Evolutionary conservation across 495 filamentous ascomycete genomes (phyloP), one percentile per base, ranked within the genome.

Genomic region (Xylaria longipes): DNA sequence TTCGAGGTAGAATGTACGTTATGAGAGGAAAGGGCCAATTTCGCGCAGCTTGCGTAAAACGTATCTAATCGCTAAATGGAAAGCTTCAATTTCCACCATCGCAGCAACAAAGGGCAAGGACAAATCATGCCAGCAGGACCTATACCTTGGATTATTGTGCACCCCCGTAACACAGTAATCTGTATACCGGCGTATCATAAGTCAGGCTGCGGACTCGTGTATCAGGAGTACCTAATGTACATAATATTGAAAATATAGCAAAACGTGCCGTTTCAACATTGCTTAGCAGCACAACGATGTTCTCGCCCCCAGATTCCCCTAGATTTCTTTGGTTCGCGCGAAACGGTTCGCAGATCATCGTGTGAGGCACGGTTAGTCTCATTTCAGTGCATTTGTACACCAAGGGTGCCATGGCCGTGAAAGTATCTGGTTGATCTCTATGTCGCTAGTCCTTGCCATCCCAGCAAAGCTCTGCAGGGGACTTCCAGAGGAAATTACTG

Each of bases 221-320:
- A 60, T 37, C 31, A 60, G 57, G 31, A 60, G 57, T 60, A 60
- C 17, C 9, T 37, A 60, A 60, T 37, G 33, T 39, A 60, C n/a
- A 37, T 37, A 57, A 33, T 57, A 25, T 17, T 6, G 22, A 31
- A 60, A 37, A 1, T 3, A 37, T n/a, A 37, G n/a, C 1, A 33
- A 39, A 52, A 31, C 29, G 31, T 9, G 8, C 20, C 22, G 46
- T 39, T 52, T 37, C 46, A 52, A 29, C 31, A 37, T 50, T 12
- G 20, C 46, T 52, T 66, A 22, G 43, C 27, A 31, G 46, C n/a
- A 22, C 8, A 27, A 25, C 46, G 29, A 35, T 52, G 17, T 37
- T 50, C 29, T 48, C 27, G 45, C 45, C 63, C 41, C 61, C 29
- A 50, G 3, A 25, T 65, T 29, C 17, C 7, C 2, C 57, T 37